Conservation (phyloP, 257 asterid species). For the Plantago major region DNA sequence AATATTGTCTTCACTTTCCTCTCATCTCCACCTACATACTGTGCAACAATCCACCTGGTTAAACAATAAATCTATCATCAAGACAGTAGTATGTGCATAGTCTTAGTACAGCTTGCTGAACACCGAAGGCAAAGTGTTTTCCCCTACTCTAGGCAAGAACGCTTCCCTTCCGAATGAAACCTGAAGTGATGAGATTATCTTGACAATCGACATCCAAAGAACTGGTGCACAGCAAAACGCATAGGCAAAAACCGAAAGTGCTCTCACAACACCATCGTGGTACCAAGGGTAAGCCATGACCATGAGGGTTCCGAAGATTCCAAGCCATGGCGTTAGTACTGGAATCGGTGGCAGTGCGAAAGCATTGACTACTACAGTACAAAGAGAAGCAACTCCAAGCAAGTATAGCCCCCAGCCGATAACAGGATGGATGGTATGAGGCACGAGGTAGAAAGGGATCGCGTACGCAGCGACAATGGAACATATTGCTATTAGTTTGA, state of each 20-base stretch:
- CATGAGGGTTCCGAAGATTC: slow-evolving; percentile 60
- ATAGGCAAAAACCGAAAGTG: slow-evolving; percentile 59
- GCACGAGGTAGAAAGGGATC: slow-evolving; percentile 66
- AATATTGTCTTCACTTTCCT: no score
- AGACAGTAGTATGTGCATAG: background rate
- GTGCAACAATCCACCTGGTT: no score
- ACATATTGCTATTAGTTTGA: slow-evolving; percentile 66
- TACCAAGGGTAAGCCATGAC: slow-evolving; percentile 93
- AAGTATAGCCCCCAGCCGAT: slow-evolving; percentile 81
- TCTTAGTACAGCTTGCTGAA: slow-evolving; percentile 59
- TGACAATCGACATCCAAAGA: slow-evolving; percentile 44
- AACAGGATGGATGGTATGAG: slow-evolving; percentile 73
- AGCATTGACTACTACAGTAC: slow-evolving; percentile 48
- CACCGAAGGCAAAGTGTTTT: slow-evolving; percentile 45
- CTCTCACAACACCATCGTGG: slow-evolving; percentile 66
- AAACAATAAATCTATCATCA: background rate
- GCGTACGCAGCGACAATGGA: slow-evolving; percentile 64
- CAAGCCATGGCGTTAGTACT: slow-evolving; percentile 62
- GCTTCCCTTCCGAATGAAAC: slow-evolving; percentile 70
- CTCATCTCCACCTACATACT: no score
- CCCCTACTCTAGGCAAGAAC: slow-evolving; percentile 67
- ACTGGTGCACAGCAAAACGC: slow-evolving; percentile 71
- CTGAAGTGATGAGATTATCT: slow-evolving; percentile 54
- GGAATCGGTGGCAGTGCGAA: slow-evolving; percentile 66
- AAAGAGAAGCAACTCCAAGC: slow-evolving; percentile 59